Percentiles rank a stretch among this genome's conserved stretches.
Conservation (phyloP, 2,329 filamentous ascomycete genomes). For the Magnaporthiopsis incrustans region DNA sequence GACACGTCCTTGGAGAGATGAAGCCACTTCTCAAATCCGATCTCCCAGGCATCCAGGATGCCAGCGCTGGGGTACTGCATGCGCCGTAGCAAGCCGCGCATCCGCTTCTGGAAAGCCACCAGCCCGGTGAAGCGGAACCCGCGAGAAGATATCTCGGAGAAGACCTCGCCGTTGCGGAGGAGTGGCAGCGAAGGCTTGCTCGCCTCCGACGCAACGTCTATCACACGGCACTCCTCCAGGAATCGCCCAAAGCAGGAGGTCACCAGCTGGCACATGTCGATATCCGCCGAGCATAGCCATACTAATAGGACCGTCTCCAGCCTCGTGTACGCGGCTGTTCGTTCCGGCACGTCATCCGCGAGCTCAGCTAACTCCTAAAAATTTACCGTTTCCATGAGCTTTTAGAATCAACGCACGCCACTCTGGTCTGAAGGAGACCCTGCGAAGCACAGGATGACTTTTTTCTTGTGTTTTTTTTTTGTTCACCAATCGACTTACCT, state of each 20-base stretch:
- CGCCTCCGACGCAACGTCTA: constrained; percentile 42
- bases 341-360: constrained; percentile 46
- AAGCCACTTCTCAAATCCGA: constrained; percentile 57
- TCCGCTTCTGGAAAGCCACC: constrained; percentile 61
- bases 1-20: constrained; percentile 56
- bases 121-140: constrained; percentile 60
- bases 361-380: constrained; percentile 43
- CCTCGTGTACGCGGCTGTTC: constrained; percentile 42
- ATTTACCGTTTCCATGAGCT: constrained; percentile 14
- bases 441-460: background rate
- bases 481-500: constrained; percentile 22
- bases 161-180: constrained; percentile 53
- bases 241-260: constrained; percentile 54
- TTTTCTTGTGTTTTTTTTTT: no score
- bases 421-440: background rate
- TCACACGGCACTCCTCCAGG: constrained; percentile 51
- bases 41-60: constrained; percentile 61
- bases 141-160: constrained; percentile 53
- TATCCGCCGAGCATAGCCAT: constrained; percentile 56
- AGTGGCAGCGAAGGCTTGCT: constrained; percentile 43
- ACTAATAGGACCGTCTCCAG: constrained; percentile 57
- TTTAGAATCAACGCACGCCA: background rate
- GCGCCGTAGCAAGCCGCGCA: constrained; percentile 49
- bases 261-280: constrained; percentile 57
- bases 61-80: constrained; percentile 56